Base-by-base conservation (phyloP, 345 rosid genomes). In the Turnera subulata region DNA sequence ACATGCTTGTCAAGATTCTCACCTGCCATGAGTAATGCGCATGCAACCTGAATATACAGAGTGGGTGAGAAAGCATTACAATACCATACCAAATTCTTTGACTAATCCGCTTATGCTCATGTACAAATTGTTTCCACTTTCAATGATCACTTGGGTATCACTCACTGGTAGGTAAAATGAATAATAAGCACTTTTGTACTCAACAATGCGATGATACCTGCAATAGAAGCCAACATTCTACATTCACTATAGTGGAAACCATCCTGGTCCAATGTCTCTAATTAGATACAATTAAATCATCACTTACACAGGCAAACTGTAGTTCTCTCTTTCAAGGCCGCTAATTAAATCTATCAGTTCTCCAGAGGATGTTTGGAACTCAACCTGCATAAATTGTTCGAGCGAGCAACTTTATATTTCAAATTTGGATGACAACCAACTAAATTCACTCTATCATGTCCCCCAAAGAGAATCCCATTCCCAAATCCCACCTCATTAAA, bases 141-240 rank as follows among this genome's bases (percentile, higher is more conserved):
- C 17, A 38, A 39, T 38, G 20, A 33, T 39, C 13, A 4, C 49
- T 35, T 37, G 48, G 46, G 40, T 37, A 7, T 46, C 50, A 78
- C 96, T 81, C 68, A 88, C 96, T 50, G 96, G 90, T 52, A 88
- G 90, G 72, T 85, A 88, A 74, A 88, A 76, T 40, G 96, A 83
- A 65, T 85, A 88, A 57, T 83, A 88, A 33, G 88, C 91, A 9
- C 83, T 78, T 63, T 88, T 88, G 80, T 83, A 85, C 63, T 88
- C 82, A 61, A 79, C 88, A 75, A 88, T 85, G 49, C 82, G 89
- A 21, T 82, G 82, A 66, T 88, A 86, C 55, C 96, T 88, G 74
- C 78, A 78, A 6, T 46, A 63, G 54, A 56, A 45, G 10, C 19
- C 1, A 46, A 25, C 11, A 51, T 2, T 11, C 12, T 40, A 6